These are phyloP conservation scores for Casaregolazyma suthepensis DNA, from an alignment of 1,139 yeast genomes.

Conservation along the genomic window DNA sequence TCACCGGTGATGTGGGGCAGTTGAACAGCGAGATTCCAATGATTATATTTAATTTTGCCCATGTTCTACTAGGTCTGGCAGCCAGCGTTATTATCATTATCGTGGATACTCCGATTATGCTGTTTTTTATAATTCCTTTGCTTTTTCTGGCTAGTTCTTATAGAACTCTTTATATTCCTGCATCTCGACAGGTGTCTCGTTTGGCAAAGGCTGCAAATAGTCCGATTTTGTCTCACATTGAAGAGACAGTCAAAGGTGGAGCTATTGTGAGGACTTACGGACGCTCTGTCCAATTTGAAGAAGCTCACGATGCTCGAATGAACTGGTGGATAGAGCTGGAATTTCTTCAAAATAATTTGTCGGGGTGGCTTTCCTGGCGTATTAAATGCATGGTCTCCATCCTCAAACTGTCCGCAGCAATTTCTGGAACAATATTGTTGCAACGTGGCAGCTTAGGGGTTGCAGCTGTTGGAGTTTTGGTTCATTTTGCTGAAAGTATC, in stretches of 20 bases:
- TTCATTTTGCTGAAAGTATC: slow-evolving; percentile 65
- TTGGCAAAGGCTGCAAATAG: slow-evolving; percentile 74
- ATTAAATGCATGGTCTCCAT: slow-evolving; percentile 63
- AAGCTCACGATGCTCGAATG: slow-evolving; percentile 51
- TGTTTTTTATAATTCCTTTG: slow-evolving; percentile 41
- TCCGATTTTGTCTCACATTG: slow-evolving; percentile 70
- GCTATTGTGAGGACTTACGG: slow-evolving; percentile 57
- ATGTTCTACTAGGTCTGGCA: slow-evolving; percentile 53
- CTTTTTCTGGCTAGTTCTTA: slow-evolving; percentile 64
- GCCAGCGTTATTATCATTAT: slow-evolving; percentile 61
- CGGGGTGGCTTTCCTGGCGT: slow-evolving; percentile 68
- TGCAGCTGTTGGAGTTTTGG: slow-evolving; percentile 67
- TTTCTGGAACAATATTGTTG: slow-evolving; percentile 43
- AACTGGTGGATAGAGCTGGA: slow-evolving; percentile 29
- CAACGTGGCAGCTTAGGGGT: slow-evolving; percentile 49
- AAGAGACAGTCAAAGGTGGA: slow-evolving; percentile 69
- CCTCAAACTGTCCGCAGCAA: slow-evolving; percentile 54
- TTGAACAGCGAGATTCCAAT: slow-evolving; percentile 55
- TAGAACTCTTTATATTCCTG: slow-evolving; percentile 75
- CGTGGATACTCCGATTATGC: slow-evolving; percentile 60
- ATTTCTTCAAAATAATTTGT: slow-evolving; percentile 41
- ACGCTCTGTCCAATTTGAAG: slow-evolving; percentile 48
- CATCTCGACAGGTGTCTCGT: slow-evolving; percentile 75
- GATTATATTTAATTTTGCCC: slow-evolving; percentile 40
- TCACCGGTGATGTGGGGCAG: slow-evolving; percentile 63